Evolutionary conservation across 179 eudicot genomes (phyloP).

Genomic region (Patellifolia procumbens): DNA sequence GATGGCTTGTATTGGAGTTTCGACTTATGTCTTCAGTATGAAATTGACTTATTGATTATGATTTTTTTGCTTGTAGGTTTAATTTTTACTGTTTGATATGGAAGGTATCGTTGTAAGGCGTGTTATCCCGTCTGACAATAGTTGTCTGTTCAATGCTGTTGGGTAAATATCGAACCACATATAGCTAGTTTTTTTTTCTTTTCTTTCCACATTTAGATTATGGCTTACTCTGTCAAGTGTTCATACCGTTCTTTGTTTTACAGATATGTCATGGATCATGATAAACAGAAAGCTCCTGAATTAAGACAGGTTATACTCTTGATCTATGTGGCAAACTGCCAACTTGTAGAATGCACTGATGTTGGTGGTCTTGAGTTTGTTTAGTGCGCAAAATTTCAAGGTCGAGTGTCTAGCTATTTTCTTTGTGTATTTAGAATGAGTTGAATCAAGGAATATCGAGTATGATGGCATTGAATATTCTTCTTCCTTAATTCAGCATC

Average conservation of each 20-base stretch:
- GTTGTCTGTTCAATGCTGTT: conserved; percentile 94
- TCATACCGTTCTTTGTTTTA: conserved; percentile 28
- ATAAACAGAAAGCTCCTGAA: conserved; percentile 69
- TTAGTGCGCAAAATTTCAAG: background rate
- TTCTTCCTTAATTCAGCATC: background rate
- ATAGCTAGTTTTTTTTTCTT: background rate
- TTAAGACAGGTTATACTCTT: conserved; percentile 71
- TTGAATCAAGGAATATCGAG: background rate
- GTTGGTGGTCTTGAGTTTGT: conserved; percentile 7
- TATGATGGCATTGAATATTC: no score
- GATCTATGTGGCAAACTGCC: no score
- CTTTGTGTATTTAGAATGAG: background rate
- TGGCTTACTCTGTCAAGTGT: background rate
- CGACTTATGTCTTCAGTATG: conserved; percentile 16
- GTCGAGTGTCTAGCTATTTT: background rate
- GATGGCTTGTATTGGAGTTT: background rate
- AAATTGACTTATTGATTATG: background rate
- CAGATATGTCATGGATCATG: conserved; percentile 94
- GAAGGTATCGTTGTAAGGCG: conserved; percentile 79
- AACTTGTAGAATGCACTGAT: no score
- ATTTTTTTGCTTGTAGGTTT: conserved; percentile 41
- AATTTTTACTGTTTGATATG: conserved; percentile 41
- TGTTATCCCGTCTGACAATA: conserved; percentile 93
- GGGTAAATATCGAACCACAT: conserved; percentile 52
- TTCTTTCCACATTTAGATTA: background rate